These are phyloP conservation scores for Acacia acuminata DNA, from an alignment of 306 rosid genomes.

Conservation along the genomic window DNA sequence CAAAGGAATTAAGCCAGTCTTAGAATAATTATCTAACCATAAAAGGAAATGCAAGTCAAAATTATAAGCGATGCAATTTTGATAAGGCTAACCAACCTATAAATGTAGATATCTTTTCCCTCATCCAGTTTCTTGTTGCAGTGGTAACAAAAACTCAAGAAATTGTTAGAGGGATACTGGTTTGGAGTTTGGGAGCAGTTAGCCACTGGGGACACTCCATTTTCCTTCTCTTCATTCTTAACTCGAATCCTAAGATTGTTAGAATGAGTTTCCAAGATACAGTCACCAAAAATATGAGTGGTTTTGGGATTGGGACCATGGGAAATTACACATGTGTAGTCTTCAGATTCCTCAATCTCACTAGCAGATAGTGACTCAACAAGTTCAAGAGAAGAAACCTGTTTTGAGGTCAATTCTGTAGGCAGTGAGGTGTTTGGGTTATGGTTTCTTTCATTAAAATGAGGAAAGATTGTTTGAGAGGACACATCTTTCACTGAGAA, in stretches of 20 bases:
- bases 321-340: constrained; percentile 83
- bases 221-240: constrained; percentile 50
- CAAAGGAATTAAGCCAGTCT: constrained; percentile 27
- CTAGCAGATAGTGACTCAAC: constrained; percentile 61
- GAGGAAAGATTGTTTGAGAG: constrained; percentile 38
- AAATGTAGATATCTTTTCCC: constrained; percentile 85
- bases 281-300: constrained; percentile 81
- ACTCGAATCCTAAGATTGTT: constrained; percentile 37
- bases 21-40: neutral
- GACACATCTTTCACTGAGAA: constrained; percentile 34
- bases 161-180: constrained; percentile 51
- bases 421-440: constrained; percentile 30
- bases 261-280: constrained; percentile 68
- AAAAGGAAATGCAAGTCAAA: constrained; percentile 10
- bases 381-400: constrained; percentile 42
- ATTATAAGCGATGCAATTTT: constrained; percentile 10
- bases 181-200: constrained; percentile 23
- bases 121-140: constrained; percentile 78
- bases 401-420: constrained; percentile 40
- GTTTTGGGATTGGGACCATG: constrained; percentile 84
- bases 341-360: constrained; percentile 89
- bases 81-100: constrained; percentile 53
- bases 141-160: constrained; percentile 71
- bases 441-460: constrained; percentile 47
- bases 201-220: constrained; percentile 12